phyloP scores from a whole-genome alignment of 108 stramenopile genomes.

The Stephanodiscus minutulus region DNA sequence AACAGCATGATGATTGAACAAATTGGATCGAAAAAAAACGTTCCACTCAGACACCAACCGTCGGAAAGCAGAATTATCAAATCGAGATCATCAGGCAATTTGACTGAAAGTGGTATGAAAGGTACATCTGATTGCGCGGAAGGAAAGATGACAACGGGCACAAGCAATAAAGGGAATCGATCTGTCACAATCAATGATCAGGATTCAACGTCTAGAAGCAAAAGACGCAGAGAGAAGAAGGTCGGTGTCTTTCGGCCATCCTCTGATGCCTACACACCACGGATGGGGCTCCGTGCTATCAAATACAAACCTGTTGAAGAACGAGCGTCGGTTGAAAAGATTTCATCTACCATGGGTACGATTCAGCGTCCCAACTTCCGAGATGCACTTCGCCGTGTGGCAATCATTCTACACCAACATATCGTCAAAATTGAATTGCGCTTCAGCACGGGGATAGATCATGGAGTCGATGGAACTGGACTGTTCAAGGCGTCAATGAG shows the following conservation, averaged over 20 bases:
- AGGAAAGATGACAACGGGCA: slow-evolving; percentile 19
- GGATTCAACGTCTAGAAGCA: slow-evolving; percentile 11
- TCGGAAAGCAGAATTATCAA: slow-evolving; percentile 12
- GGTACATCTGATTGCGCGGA: not conserved
- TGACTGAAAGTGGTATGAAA: slow-evolving; percentile 9
- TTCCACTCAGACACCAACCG: not conserved
- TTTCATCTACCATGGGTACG: slow-evolving; percentile 80
- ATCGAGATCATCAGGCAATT: slow-evolving; percentile 28
- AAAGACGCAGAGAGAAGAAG: slow-evolving; percentile 30
- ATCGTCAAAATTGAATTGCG: slow-evolving; percentile 87
- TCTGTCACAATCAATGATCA: slow-evolving; percentile 28
- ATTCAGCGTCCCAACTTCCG: slow-evolving; percentile 84
- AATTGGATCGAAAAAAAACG: not conserved
- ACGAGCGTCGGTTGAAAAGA: slow-evolving; percentile 64
- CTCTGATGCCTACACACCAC: slow-evolving; percentile 87
- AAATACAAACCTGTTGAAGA: slow-evolving; percentile 74
- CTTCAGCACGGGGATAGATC: slow-evolving; percentile 60
- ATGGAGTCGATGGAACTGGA: slow-evolving; percentile 44
- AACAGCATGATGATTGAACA: slow-evolving; percentile 1
- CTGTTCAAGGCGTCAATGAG: slow-evolving; percentile 75
- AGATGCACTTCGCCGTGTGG: slow-evolving; percentile 86
- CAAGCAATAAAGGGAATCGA: slow-evolving; percentile 16
- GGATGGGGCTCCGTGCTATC: slow-evolving; percentile 69
- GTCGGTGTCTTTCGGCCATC: slow-evolving; percentile 84
- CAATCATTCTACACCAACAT: slow-evolving; percentile 87